A percentile compares a stretch with the other conserved stretches of the same genome.
Conservation (phyloP, 495 filamentous ascomycete species). For the Daldinia grandis region DNA sequence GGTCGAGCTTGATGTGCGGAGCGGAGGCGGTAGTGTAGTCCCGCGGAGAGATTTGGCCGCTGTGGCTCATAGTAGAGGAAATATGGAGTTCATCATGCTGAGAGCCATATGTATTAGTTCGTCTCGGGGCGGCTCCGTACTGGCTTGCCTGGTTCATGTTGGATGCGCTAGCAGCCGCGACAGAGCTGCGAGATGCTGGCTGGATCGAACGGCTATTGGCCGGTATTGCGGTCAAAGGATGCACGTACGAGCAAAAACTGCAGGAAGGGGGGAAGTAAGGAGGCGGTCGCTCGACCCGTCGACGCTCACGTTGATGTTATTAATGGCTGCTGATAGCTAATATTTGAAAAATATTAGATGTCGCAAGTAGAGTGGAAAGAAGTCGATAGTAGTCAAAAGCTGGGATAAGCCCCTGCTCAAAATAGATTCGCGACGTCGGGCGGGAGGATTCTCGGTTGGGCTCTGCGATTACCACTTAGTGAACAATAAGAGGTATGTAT, state of each 20-base stretch:
- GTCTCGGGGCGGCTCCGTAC: constrained; percentile 54
- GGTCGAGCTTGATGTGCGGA: constrained; percentile 74
- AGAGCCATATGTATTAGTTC: constrained; percentile 53
- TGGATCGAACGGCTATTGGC: constrained; percentile 48
- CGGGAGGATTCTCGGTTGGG: constrained; percentile 36
- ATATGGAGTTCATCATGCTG: constrained; percentile 81
- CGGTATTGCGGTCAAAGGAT: constrained; percentile 19
- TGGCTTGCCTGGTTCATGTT: constrained; percentile 62
- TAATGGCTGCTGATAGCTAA: constrained; percentile 10
- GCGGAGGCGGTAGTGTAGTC: constrained; percentile 57
- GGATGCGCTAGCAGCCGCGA: constrained; percentile 54
- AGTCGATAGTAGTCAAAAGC: constrained; percentile 14
- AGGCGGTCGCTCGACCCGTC: constrained; percentile 8
- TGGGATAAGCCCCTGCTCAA: constrained; percentile 19
- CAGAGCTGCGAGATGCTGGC: constrained; percentile 62
- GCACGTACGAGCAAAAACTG: constrained; percentile 4
- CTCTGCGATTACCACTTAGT: constrained; percentile 23
- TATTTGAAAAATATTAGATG: constrained; percentile 7
- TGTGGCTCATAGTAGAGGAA: constrained; percentile 62
- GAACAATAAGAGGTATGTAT: background rate
- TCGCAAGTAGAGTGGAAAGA: constrained; percentile 18
- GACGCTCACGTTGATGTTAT: constrained; percentile 10
- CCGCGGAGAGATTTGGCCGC: constrained; percentile 57
- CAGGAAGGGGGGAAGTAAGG: constrained; percentile 3
- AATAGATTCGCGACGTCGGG: constrained; percentile 36